Evolutionary conservation across 768 basidiomycete genomes (phyloP).

Genomic region (Gyrodon lividus): DNA sequence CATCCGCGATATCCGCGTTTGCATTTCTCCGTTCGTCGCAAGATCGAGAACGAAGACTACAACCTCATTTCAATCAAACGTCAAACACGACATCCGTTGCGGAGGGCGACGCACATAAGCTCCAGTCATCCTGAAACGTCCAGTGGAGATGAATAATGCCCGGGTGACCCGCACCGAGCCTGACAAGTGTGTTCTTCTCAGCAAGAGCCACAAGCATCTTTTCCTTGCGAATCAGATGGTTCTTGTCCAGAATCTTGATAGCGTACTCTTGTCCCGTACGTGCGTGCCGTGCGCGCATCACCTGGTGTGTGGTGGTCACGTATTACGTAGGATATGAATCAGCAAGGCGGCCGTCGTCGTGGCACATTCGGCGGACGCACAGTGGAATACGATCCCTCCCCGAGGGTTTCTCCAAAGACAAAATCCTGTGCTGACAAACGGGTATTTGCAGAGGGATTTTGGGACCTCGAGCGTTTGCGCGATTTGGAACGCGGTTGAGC

Average conservation of each 20-base stretch:
- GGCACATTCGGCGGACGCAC: slow-evolving; percentile 42
- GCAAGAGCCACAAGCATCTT: slow-evolving; percentile 75
- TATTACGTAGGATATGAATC: slow-evolving; percentile 10
- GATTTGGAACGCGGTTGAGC: slow-evolving; percentile 40
- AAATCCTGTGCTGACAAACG: slow-evolving; percentile 60
- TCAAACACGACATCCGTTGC: neutral
- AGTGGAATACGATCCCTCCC: slow-evolving; percentile 81
- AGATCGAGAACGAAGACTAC: slow-evolving; percentile 80
- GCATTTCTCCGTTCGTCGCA: slow-evolving; percentile 75
- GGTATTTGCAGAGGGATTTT: slow-evolving; percentile 47
- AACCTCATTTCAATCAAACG: slow-evolving; percentile 6
- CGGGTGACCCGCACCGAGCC: slow-evolving; percentile 65
- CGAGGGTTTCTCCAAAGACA: slow-evolving; percentile 68
- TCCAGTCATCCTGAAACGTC: slow-evolving; percentile 83
- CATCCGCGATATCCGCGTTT: slow-evolving; percentile 64
- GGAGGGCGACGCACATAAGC: slow-evolving; percentile 62
- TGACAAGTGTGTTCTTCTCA: slow-evolving; percentile 76
- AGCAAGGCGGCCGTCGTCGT: slow-evolving; percentile 7
- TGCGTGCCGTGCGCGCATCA: slow-evolving; percentile 52
- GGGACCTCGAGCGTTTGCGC: slow-evolving; percentile 37
- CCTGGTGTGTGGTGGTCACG: slow-evolving; percentile 37
- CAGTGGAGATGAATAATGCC: slow-evolving; percentile 80
- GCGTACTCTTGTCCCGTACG: slow-evolving; percentile 66
- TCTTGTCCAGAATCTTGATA: slow-evolving; percentile 82
- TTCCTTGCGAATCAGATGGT: slow-evolving; percentile 74